Base-by-base conservation (phyloP, 306 rosid genomes). In the Rosa persica region DNA sequence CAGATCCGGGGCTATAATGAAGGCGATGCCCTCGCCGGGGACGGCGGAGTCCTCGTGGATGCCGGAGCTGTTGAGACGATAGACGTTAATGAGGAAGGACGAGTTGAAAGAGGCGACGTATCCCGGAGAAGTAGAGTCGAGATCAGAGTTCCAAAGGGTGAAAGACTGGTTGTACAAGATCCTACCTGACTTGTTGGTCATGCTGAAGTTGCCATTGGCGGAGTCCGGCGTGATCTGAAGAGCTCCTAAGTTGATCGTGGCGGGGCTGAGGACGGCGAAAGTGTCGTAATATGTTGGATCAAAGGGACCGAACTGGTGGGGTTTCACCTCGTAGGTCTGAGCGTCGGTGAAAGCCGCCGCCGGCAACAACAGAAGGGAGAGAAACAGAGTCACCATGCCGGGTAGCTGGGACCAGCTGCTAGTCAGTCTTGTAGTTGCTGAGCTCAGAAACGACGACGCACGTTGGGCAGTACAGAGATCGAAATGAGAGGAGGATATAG, bases 191-290 rank as follows among this genome's bases (percentile, higher is more conserved):
- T 22, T 78, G 84, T 87, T 67, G 13, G 4, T 0, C 27, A 86
- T 80, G 22, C 12, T 0, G 11, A 84, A 81, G 81, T 83, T 17
- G 49, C 84, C 88, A 67, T 66, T 66, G 6, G 75, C 72, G 60
- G 90, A 76, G 84, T 92, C 97, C 0, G 92, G 97, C 0, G 97
- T 92, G 27, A 92, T 57, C 47, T 92, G 95, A 16, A 92, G 88
- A 0, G 97, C 93, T 0, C 1, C 76, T 6, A 19, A 19, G 86
- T 69, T 80, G 84, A 92, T 89, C 2, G 87, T 34, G 30, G 95
- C 92, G 16, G 46, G 16, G 4, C 7, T 0, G 5, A 81, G 2
- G 36, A 85, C 83, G 0, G 39, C 9, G 43, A 92, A 76, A 16
- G 8, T n/a, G 80, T 1, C 0, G 70, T 17, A 22, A 52, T 84